Conservation (phyloP, 1,139 yeast species). For the Sugiyamaella japonica region DNA sequence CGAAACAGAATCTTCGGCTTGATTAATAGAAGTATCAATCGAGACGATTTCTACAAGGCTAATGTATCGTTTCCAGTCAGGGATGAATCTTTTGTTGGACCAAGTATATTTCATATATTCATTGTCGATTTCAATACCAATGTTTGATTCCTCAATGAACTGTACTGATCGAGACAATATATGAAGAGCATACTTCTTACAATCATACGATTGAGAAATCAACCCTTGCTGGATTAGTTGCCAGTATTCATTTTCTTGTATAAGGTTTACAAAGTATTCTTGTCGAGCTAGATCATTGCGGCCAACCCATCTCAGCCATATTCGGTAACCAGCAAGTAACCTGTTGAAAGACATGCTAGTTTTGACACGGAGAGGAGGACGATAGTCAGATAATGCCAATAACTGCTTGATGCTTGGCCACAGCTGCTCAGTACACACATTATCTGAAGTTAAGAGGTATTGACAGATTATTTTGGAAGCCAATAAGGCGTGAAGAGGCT, state of each 20-base stretch:
- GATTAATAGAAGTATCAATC: constrained; percentile 83
- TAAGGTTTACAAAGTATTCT: constrained; percentile 39
- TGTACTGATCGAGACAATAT: constrained; percentile 64
- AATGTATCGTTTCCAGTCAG: constrained; percentile 69
- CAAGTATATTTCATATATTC: constrained; percentile 42
- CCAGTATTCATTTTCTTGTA: constrained; percentile 58
- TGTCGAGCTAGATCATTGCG: constrained; percentile 23
- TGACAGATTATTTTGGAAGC: constrained; percentile 9
- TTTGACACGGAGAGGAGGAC: background rate
- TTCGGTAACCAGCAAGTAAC: constrained; percentile 21
- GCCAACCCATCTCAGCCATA: constrained; percentile 34
- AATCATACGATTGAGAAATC: constrained; percentile 61
- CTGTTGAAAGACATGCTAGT: constrained; percentile 20
- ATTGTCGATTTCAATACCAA: constrained; percentile 43
- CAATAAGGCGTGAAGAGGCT: background rate
- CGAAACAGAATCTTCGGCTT: constrained; percentile 71
- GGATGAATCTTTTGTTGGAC: constrained; percentile 38
- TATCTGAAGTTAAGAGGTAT: background rate
- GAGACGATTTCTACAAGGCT: constrained; percentile 80
- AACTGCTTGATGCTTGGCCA: constrained; percentile 6
- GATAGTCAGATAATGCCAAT: background rate
- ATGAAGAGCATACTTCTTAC: constrained; percentile 69
- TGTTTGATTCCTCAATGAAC: constrained; percentile 24
- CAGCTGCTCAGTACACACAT: background rate
- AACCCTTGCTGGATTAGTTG: constrained; percentile 55